phyloP scores from a whole-genome alignment of 108 stramenopile genomes.

The Pseudonitzschia multiseries region DNA sequence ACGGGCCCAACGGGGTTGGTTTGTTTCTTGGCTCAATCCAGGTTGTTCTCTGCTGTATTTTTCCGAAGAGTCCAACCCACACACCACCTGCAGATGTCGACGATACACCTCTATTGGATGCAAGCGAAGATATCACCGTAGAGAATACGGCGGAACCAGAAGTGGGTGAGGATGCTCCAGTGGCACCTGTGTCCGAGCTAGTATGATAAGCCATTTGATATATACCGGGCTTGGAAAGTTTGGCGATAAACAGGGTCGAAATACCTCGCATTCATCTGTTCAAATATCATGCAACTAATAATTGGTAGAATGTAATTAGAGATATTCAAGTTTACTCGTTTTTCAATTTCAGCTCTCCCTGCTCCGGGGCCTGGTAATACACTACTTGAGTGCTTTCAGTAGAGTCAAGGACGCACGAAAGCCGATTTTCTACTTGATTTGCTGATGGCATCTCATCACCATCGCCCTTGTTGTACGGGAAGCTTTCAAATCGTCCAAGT shows the following conservation, averaged over 20 bases:
- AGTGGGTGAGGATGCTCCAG: background rate
- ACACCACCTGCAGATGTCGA: constrained; percentile 17
- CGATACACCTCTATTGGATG: constrained; percentile 16
- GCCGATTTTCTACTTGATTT: background rate
- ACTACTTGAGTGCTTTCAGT: constrained; percentile 1
- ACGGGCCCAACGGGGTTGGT: constrained; percentile 52
- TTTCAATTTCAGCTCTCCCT: background rate
- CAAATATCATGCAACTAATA: too few relatives aligned
- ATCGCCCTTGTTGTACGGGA: constrained; percentile 1
- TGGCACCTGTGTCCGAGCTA: background rate
- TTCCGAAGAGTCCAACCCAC: constrained; percentile 22
- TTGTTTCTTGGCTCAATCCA: constrained; percentile 44
- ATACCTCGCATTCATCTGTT: too few relatives aligned
- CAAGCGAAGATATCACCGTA: background rate
- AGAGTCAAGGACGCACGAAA: constrained; percentile 6
- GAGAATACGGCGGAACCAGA: background rate
- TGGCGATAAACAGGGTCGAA: too few relatives aligned
- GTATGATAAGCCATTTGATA: background rate
- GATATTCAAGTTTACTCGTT: background rate
- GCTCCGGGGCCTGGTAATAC: background rate
- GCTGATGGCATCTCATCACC: constrained; percentile 9
- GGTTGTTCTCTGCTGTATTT: constrained; percentile 38
- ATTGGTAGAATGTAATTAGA: background rate
- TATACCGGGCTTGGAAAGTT: too few relatives aligned
- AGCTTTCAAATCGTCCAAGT: constrained; percentile 21